Base-by-base conservation (phyloP, 345 rosid genomes). In the Theobroma cacao region DNA sequence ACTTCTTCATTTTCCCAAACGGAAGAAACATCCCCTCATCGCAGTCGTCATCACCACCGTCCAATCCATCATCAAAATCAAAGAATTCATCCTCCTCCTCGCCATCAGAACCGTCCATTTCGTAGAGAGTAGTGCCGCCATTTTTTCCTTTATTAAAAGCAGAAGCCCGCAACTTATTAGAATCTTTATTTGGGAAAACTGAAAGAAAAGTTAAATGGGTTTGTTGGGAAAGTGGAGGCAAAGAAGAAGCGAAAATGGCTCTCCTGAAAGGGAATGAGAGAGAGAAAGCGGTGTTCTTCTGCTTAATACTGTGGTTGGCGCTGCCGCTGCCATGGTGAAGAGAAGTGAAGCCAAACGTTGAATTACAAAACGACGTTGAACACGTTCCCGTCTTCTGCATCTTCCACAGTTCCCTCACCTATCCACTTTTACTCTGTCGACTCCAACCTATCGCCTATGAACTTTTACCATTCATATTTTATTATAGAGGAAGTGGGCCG, bases 1-100 rank as follows among this genome's bases (percentile, higher is more conserved):
- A 92, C 85, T 81, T 72, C 79, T 80, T 79, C 98, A 93, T 91
- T 80, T 89, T 78, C 59, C 74, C 93, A 38, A 85, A 56, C 7
- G 97, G 91, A 73, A 91, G 30, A 58, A 81, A 17, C 87, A 83
- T 71, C 33, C 52, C 91, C 28, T 55, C 93, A 1, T 85, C 89
- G 4, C 87, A 89, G 0, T 80, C 89, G 0, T 74, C 86, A 0
- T 66, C 83, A 0, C 38, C 85, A 26, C 30, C 85, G 14, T 79
- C 85, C 7, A 3, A 88, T 1, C 77, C 87, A 28, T 26, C 83
- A 15, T 78, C 84, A n/a, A 74, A 74, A 41, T 62, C 69, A 75
- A 60, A 7, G 24, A 60, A 61, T 18, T 47, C 70, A 6, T 61
- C 66, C 1, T 41, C 77, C 9, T 34, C 34, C 3, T 58, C 47